phyloP scores from a whole-genome alignment of 2,329 filamentous ascomycete species.

The Penicillium polonicum region DNA sequence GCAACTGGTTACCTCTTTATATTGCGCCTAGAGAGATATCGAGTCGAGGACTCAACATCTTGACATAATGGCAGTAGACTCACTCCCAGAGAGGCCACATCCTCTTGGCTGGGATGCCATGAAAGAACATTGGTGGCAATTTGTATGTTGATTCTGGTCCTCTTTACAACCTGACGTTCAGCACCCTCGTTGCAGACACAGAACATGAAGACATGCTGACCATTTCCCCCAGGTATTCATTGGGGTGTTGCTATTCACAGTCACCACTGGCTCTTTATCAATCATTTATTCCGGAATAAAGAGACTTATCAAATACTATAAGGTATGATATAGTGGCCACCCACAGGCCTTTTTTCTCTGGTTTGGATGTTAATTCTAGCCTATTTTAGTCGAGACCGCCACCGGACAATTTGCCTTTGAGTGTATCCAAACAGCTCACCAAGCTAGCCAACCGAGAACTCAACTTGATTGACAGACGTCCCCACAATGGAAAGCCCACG shows the following conservation, averaged over 20 bases:
- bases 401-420: slow-evolving; percentile 26
- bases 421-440: slow-evolving; percentile 24
- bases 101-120: slow-evolving; percentile 38
- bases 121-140: slow-evolving; percentile 45
- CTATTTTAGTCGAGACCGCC: slow-evolving; percentile 24
- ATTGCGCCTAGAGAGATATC: background rate
- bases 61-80: slow-evolving; percentile 28
- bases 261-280: slow-evolving; percentile 31
- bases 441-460: slow-evolving; percentile 25
- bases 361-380: background rate
- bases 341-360: background rate
- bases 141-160: slow-evolving; percentile 31
- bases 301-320: slow-evolving; percentile 27
- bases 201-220: slow-evolving; percentile 16
- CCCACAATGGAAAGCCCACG: slow-evolving; percentile 26
- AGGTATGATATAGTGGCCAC: slow-evolving; percentile 22
- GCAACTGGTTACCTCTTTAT: background rate
- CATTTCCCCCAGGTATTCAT: slow-evolving; percentile 33
- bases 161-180: slow-evolving; percentile 8
- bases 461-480: slow-evolving; percentile 17
- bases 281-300: slow-evolving; percentile 28
- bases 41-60: background rate
- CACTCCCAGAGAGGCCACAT: slow-evolving; percentile 21
- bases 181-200: background rate
- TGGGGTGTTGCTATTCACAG: slow-evolving; percentile 33